Base-by-base conservation (phyloP, 495 filamentous ascomycete species). In the Aspergillus avenaceus region DNA sequence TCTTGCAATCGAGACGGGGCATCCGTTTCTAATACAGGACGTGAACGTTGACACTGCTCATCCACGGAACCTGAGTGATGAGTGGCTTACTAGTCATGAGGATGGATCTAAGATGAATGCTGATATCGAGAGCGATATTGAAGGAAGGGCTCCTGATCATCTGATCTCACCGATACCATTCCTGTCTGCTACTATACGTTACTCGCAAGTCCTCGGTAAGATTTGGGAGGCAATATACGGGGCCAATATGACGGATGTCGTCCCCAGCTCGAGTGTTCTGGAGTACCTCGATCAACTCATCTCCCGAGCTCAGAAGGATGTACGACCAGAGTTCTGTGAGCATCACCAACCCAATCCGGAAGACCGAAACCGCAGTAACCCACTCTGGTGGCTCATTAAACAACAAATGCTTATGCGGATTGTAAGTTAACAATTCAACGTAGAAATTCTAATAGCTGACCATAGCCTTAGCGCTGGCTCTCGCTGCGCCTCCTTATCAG, bases 171-270 rank as follows among this genome's bases (percentile, higher is more conserved):
- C 53, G 2, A 50, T 55, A 3, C 47, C 59, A 5, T 65, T 60
- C 41, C 23, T 65, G 4, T 28, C 52, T 37, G 62, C 59, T 12
- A 65, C 59, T 49, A 42, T 52, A 11, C 51, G 38, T 21, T 65
- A 65, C 37, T 65, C 62, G 2, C 50, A 24, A 5, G 54, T 60
- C 0, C 45, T 65, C 22, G 59, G 62, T 0, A 65, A 62, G 23
- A 55, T 65, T 5, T 65, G 62, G 62, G 62, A 65, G 27, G 54
- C 50, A 0, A 41, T 62, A 24, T 65, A 65, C 36, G 54, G 56
- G n/a, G 59, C 52, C 14, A 41, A 47, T 1, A 59, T 41, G 2
- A 52, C 47, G 8, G 50, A 60, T 3, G 45, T 48, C 1, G 36
- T 55, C 2, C 48, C 60, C 8, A 55, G 45, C 9, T 46, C 51